phyloP scores from a whole-genome alignment of 441 rosid genomes.

The Gossypium trilobum region DNA sequence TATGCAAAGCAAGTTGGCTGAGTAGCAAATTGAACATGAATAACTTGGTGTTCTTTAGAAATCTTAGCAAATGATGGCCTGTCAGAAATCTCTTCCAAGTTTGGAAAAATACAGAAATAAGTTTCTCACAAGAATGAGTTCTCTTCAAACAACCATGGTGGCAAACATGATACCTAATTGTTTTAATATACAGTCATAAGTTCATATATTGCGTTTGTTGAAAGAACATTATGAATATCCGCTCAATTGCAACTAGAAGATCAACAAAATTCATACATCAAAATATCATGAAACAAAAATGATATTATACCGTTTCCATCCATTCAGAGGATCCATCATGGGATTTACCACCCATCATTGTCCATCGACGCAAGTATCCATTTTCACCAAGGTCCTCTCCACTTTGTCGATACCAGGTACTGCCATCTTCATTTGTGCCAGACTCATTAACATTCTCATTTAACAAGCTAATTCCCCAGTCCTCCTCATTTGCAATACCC shows the following conservation, averaged over 20 bases:
- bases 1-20: neutral
- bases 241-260: slow-evolving; percentile 7
- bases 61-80: neutral
- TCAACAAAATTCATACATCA: slow-evolving; percentile 14
- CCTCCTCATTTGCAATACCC: slow-evolving; percentile 94
- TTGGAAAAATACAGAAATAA: neutral
- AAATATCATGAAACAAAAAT: slow-evolving; percentile 15
- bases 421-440: slow-evolving; percentile 83
- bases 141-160: neutral
- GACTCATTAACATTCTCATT: slow-evolving; percentile 72
- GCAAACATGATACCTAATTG: neutral
- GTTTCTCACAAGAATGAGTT: slow-evolving; percentile 1
- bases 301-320: slow-evolving; percentile 71
- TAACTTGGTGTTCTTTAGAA: neutral
- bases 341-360: slow-evolving; percentile 86
- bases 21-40: neutral
- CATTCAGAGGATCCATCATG: slow-evolving; percentile 75
- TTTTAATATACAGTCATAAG: neutral
- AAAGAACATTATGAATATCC: neutral
- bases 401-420: slow-evolving; percentile 83
- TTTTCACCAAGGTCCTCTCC: slow-evolving; percentile 78
- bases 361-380: slow-evolving; percentile 92
- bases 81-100: neutral
- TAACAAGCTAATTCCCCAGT: slow-evolving; percentile 82
- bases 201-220: neutral